Base-by-base conservation (phyloP, 2,329 filamentous ascomycete genomes). In the Didymella arachidicola region DNA sequence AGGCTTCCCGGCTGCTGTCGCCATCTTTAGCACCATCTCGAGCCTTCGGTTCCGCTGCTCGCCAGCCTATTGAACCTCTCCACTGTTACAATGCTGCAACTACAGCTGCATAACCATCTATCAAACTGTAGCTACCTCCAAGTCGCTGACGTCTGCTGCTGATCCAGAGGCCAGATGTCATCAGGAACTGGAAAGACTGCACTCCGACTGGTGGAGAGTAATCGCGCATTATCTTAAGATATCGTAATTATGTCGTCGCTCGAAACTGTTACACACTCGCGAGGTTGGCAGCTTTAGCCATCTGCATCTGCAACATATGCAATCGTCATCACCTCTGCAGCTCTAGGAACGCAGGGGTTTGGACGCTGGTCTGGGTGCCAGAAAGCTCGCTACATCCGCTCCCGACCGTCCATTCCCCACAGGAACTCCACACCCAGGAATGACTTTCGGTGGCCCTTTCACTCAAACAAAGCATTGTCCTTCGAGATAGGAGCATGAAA, bases 351-450 rank as follows among this genome's bases (percentile, higher is more conserved):
- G 32, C 42, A 14, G 38, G 45, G 38, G 42, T 51, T 42, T 36
- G 32, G 26, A 45, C 30, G 26, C 25, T 16, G 54, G 42, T 48
- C 48, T 52, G 54, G 49, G 39, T 49, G 38, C 49, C 3, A 16
- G 45, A 27, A 30, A 53, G 34, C 36, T 44, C 49, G 49, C 44
- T 41, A n/a, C 39, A 39, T 53, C 49, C 55, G 49, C 18, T 53
- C 56, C 56, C 54, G 56, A 54, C 56, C 56, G 5, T 18, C 4
- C 29, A 14, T 49, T 47, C 56, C 49, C 56, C 56, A 59, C 56
- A 50, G 7, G 7, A 29, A 30, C 56, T 46, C 41, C 50, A 42
- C 49, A 53, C 1, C n/a, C 19, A 2, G 27, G 26, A 45, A 25
- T 16, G 10, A 38, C 43, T n/a, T 50, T 26, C 26, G 16, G 22